phyloP scores from a whole-genome alignment of 805 yeast genomes.

The Myxozyma geophila region DNA sequence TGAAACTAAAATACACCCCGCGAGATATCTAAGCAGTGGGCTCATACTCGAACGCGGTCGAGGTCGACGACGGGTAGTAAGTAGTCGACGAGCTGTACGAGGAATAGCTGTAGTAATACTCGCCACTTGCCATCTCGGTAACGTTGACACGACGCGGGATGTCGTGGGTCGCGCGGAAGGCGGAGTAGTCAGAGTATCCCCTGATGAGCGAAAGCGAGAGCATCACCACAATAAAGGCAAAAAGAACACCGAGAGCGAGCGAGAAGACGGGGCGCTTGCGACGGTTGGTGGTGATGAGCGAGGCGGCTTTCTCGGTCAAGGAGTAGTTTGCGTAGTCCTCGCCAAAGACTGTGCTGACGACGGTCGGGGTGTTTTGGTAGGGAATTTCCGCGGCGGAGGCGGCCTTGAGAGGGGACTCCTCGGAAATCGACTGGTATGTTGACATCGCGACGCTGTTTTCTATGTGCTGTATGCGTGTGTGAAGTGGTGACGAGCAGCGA shows the following conservation, averaged over 20 bases:
- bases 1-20: background rate
- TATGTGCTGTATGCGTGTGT: background rate
- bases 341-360: slow-evolving; percentile 34
- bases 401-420: slow-evolving; percentile 28
- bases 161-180: slow-evolving; percentile 30
- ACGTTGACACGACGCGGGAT: slow-evolving; percentile 35
- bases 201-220: slow-evolving; percentile 32
- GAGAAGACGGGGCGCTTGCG: slow-evolving; percentile 35
- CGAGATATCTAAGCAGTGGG: background rate
- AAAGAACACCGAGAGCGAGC: slow-evolving; percentile 28
- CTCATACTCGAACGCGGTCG: background rate
- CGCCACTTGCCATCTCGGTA: slow-evolving; percentile 32
- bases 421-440: slow-evolving; percentile 28
- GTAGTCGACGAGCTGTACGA: slow-evolving; percentile 7
- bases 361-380: slow-evolving; percentile 12
- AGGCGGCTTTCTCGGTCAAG: slow-evolving; percentile 35
- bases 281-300: slow-evolving; percentile 34
- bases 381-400: slow-evolving; percentile 23
- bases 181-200: slow-evolving; percentile 34
- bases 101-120: slow-evolving; percentile 31
- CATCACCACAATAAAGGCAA: slow-evolving; percentile 28
- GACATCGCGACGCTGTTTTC: slow-evolving; percentile 12
- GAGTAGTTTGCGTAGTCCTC: slow-evolving; percentile 24
- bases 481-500: background rate
- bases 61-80: slow-evolving; percentile 13